Conservation (phyloP, 23 red algal genomes). For the Gracilaria gracilis region DNA sequence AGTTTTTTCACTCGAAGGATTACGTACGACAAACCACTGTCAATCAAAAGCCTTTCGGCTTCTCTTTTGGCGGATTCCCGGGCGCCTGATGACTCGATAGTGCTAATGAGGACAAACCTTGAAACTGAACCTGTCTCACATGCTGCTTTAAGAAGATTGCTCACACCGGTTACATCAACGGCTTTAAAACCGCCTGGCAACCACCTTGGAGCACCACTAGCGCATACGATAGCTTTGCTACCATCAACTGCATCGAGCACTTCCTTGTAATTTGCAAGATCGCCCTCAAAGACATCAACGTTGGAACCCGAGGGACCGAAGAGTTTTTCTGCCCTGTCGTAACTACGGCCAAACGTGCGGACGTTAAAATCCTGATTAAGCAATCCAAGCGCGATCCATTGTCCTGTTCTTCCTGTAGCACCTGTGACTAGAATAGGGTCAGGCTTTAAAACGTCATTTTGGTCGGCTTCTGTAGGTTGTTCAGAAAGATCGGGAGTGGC, state of each 20-base stretch:
- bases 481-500: constrained; percentile 3
- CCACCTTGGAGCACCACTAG: constrained; percentile 52
- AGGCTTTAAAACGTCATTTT: constrained; percentile 39
- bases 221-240: constrained; percentile 52
- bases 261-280: constrained; percentile 23
- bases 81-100: neutral
- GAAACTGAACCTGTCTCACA: constrained; percentile 32
- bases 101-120: constrained; percentile 68
- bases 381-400: constrained; percentile 78
- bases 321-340: constrained; percentile 52
- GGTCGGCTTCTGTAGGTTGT: neutral
- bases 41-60: constrained; percentile 33
- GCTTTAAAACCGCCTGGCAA: constrained; percentile 39
- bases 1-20: constrained; percentile 52
- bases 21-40: constrained; percentile 55
- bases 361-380: constrained; percentile 72
- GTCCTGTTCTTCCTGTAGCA: constrained; percentile 67
- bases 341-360: constrained; percentile 54
- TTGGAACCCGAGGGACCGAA: constrained; percentile 79
- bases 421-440: constrained; percentile 73
- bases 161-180: constrained; percentile 57
- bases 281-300: constrained; percentile 68
- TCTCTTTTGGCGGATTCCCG: constrained; percentile 37
- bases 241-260: constrained; percentile 61
- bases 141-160: constrained; percentile 43